Evolutionary conservation across 805 yeast genomes (phyloP).

Genomic region (Metschnikowia anglica): DNA sequence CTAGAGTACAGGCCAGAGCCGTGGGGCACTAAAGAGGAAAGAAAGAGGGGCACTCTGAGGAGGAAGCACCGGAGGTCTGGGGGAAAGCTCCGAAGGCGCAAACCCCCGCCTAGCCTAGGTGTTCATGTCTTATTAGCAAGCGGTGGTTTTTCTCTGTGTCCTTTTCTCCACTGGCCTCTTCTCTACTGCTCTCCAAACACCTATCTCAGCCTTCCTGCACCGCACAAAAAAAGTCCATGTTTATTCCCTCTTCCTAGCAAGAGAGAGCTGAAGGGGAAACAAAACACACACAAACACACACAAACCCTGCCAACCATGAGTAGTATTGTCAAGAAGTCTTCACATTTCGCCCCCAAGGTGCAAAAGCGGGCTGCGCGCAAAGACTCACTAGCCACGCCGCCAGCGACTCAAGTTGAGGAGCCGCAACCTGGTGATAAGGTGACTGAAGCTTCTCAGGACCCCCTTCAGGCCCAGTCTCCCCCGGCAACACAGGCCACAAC

Average conservation of each 20-base stretch:
- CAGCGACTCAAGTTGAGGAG: slow-evolving; percentile 17
- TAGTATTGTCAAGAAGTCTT: slow-evolving; percentile 49
- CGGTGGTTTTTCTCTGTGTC: too few relatives aligned
- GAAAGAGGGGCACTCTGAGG: too few relatives aligned
- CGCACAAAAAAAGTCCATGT: neutral
- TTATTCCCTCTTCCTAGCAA: neutral
- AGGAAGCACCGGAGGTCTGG: too few relatives aligned
- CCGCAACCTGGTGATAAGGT: neutral
- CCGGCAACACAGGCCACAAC: slow-evolving; percentile 8
- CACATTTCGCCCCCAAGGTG: slow-evolving; percentile 65
- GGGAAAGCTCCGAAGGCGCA: too few relatives aligned
- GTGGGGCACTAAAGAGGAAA: too few relatives aligned
- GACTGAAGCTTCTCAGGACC: neutral
- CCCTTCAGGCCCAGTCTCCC: slow-evolving; percentile 3
- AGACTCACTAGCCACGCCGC: slow-evolving; percentile 17
- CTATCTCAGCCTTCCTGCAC: neutral
- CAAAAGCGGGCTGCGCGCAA: slow-evolving; percentile 28
- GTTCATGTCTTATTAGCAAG: too few relatives aligned
- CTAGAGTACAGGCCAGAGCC: too few relatives aligned
- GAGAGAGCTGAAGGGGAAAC: neutral
- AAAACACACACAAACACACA: neutral
- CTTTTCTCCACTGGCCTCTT: too few relatives aligned
- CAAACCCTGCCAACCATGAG: slow-evolving; percentile 32
- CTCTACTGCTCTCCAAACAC: neutral
- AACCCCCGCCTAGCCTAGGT: too few relatives aligned